Percentiles rank a stretch among this genome's conserved stretches.
phyloP scores from a whole-genome alignment of 2,329 filamentous ascomycete genomes.

The Ophiocordyceps camponoti-rufipedis region DNA sequence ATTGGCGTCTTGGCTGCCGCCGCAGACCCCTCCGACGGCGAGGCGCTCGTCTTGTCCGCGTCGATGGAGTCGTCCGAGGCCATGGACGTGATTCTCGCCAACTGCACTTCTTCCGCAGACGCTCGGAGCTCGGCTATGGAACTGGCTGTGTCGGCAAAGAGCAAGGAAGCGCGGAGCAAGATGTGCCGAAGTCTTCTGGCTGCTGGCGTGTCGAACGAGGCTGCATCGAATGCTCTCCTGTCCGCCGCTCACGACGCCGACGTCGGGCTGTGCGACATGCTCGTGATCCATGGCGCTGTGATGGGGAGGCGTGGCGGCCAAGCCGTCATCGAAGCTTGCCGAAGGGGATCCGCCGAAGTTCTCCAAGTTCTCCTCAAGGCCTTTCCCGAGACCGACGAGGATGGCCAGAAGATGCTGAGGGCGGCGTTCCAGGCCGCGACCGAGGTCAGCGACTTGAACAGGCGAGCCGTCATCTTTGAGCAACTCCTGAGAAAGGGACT shows the following conservation, averaged over 20 bases:
- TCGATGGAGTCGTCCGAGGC: slow-evolving; percentile 25
- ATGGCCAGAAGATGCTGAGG: slow-evolving; percentile 18
- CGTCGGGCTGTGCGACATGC: slow-evolving; percentile 26
- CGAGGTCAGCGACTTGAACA: slow-evolving; percentile 29
- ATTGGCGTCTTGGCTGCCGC: slow-evolving; percentile 24
- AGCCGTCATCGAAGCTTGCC: slow-evolving; percentile 34
- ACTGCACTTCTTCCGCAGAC: slow-evolving; percentile 16
- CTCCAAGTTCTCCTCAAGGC: slow-evolving; percentile 29
- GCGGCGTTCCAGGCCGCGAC: slow-evolving; percentile 37
- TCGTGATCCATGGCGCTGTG: slow-evolving; percentile 32
- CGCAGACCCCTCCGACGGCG: slow-evolving; percentile 31
- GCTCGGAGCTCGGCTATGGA: slow-evolving; percentile 22
- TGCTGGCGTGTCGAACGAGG: slow-evolving; percentile 24
- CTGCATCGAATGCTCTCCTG: slow-evolving; percentile 30
- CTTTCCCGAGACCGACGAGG: slow-evolving; percentile 17
- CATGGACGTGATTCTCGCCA: slow-evolving; percentile 24
- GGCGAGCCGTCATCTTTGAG: slow-evolving; percentile 29
- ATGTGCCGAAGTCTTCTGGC: slow-evolving; percentile 27
- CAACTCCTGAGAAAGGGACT: slow-evolving; percentile 31
- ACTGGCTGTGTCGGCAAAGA: slow-evolving; percentile 22
- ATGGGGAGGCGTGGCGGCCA: slow-evolving; percentile 32
- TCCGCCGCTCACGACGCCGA: slow-evolving; percentile 34
- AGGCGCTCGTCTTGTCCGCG: slow-evolving; percentile 27
- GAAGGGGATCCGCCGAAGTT: slow-evolving; percentile 29
- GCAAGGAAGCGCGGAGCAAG: slow-evolving; percentile 19